phyloP scores from a whole-genome alignment of 306 rosid genomes.

The Pterocarpus macrocarpus region DNA sequence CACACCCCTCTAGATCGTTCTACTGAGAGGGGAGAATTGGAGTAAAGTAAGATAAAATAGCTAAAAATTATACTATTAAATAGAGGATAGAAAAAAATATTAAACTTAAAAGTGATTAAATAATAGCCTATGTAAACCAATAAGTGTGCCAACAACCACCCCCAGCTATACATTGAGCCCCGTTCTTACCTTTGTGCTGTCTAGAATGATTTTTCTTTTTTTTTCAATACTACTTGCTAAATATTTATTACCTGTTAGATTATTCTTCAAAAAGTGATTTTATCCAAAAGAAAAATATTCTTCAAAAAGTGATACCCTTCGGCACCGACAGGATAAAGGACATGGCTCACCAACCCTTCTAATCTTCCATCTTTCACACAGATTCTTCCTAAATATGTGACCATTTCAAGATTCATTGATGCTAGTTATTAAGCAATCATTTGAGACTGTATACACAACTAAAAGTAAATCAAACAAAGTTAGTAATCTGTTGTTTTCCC shows the following conservation, averaged over 20 bases:
- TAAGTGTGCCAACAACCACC: too few relatives aligned
- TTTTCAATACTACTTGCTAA: too few relatives aligned
- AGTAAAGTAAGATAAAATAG: too few relatives aligned
- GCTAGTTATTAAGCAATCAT: neutral
- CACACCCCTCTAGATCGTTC: too few relatives aligned
- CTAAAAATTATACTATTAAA: too few relatives aligned
- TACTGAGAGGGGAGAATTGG: too few relatives aligned
- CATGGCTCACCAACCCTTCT: neutral
- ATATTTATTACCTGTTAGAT: neutral
- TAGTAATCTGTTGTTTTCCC: neutral
- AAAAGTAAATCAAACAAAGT: neutral
- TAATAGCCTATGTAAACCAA: too few relatives aligned
- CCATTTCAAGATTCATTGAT: slow-evolving; percentile 20
- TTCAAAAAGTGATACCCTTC: neutral
- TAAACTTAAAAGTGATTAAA: too few relatives aligned
- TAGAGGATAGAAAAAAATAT: too few relatives aligned
- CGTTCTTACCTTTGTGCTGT: too few relatives aligned
- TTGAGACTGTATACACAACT: neutral
- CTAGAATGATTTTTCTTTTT: too few relatives aligned
- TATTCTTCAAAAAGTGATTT: neutral
- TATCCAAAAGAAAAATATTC: neutral
- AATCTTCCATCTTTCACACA: neutral
- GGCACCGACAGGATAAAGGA: neutral
- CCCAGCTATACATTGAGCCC: too few relatives aligned
- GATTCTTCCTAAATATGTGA: slow-evolving; percentile 1